Evolutionary conservation across 1,284 basidiomycete genomes (phyloP).

Genomic region (Apiotrichum gamsii): DNA sequence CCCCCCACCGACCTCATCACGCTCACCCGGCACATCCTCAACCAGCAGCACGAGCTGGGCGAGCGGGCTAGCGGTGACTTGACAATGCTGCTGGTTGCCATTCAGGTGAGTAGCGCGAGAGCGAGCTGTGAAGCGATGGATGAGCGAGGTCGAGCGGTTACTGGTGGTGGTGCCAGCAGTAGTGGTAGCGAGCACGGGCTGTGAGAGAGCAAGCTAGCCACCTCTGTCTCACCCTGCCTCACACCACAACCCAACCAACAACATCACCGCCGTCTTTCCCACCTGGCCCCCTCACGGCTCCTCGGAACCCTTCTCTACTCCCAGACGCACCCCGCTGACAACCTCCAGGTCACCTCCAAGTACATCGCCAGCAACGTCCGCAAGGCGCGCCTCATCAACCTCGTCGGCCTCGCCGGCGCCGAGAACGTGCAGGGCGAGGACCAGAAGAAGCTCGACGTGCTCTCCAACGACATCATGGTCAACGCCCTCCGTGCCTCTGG

Average conservation of each 20-base stretch:
- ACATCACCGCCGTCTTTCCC: no score
- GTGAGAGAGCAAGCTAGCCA: no score
- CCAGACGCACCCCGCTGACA: slow-evolving; percentile 3
- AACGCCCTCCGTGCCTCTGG: slow-evolving; percentile 88
- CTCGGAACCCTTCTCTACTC: no score
- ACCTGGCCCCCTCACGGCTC: no score
- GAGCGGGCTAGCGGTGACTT: slow-evolving; percentile 82
- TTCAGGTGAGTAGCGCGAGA: slow-evolving; percentile 61
- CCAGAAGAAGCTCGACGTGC: slow-evolving; percentile 97
- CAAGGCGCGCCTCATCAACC: slow-evolving; percentile 92
- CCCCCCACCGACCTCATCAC: slow-evolving; percentile 85
- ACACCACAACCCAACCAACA: no score
- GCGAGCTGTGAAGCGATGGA: no score
- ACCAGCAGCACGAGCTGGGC: slow-evolving; percentile 73
- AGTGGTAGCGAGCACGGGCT: no score
- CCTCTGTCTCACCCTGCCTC: slow-evolving; percentile 59
- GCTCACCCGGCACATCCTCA: slow-evolving; percentile 81
- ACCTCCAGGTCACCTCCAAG: slow-evolving; percentile 56
- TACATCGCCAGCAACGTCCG: slow-evolving; percentile 98
- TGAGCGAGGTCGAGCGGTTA: no score
- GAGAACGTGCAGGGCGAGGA: slow-evolving; percentile 97
- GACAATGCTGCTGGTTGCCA: slow-evolving; percentile 87
- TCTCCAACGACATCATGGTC: slow-evolving; percentile 99
- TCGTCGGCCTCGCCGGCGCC: slow-evolving; percentile 94
- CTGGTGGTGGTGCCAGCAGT: no score